These are phyloP conservation scores for Auriscalpium orientale DNA, from an alignment of 768 basidiomycete genomes.

Conservation along the genomic window DNA sequence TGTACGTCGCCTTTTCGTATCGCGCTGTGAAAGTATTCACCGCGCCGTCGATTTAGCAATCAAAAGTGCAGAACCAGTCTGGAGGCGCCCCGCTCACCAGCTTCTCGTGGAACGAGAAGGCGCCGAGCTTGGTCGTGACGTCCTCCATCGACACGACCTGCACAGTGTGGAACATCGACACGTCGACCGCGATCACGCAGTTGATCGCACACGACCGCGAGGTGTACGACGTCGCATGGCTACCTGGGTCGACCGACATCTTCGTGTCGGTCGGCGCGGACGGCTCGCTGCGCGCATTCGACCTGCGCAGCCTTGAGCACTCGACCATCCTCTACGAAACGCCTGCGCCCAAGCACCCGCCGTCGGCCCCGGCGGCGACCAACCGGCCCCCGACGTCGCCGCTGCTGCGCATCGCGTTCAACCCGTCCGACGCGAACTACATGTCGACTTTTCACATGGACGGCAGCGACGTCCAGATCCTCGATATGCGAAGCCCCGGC, in stretches of 20 bases:
- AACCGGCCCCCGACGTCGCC: slow-evolving; percentile 74
- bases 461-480: slow-evolving; percentile 78
- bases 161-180: slow-evolving; percentile 98
- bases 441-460: slow-evolving; percentile 98
- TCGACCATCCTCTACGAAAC: slow-evolving; percentile 98
- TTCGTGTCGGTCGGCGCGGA: slow-evolving; percentile 99
- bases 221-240: slow-evolving; percentile 98
- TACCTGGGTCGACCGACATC: slow-evolving; percentile 90
- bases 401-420: slow-evolving; percentile 82
- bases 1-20: slow-evolving; percentile 37
- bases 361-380: slow-evolving; percentile 49
- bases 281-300: slow-evolving; percentile 92
- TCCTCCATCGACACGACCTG: slow-evolving; percentile 98
- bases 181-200: slow-evolving; percentile 88
- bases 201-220: slow-evolving; percentile 95
- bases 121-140: slow-evolving; percentile 87
- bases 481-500: slow-evolving; percentile 96
- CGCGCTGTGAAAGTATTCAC: neutral
- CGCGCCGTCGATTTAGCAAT: slow-evolving; percentile 44
- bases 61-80: slow-evolving; percentile 80
- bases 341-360: slow-evolving; percentile 67
- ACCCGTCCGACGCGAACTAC: slow-evolving; percentile 87
- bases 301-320: slow-evolving; percentile 92
- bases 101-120: slow-evolving; percentile 96
- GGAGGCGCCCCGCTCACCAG: slow-evolving; percentile 89